Conservation (phyloP, 495 filamentous ascomycete species). For the Trichoderma gamsii region DNA sequence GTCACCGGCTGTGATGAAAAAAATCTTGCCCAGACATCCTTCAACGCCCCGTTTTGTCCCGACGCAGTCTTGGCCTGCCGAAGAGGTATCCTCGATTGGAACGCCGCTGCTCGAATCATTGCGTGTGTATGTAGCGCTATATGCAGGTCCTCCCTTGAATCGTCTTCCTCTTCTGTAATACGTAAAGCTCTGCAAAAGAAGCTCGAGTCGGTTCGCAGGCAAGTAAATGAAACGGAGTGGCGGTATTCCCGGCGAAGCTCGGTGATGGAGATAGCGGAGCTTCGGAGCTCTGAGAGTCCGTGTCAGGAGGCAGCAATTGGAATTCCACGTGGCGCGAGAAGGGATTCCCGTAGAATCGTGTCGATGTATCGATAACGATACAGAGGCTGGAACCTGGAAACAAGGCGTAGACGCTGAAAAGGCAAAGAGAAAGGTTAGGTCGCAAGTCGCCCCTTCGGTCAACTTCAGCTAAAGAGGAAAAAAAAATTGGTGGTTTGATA, state of each 20-base stretch:
- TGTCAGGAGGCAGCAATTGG: background rate
- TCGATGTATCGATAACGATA: background rate
- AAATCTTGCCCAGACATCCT: background rate
- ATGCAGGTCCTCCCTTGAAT: background rate
- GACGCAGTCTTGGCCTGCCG: background rate
- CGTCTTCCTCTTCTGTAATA: background rate
- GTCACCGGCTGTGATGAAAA: background rate
- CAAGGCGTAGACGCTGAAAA: background rate
- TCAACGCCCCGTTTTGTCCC: background rate
- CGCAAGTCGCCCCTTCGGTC: background rate
- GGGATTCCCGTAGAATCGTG: background rate
- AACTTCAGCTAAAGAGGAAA: background rate
- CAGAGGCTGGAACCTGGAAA: background rate
- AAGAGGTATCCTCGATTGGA: background rate
- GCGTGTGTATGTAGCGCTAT: background rate
- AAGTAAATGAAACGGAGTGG: background rate
- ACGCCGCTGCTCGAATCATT: conserved; percentile 2
- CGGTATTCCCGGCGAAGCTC: conserved; percentile 2
- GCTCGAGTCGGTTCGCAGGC: background rate
- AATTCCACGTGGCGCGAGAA: background rate
- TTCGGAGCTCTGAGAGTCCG: conserved; percentile 5
- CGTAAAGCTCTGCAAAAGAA: background rate
- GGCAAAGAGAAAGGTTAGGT: background rate
- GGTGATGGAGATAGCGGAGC: conserved; percentile 10
- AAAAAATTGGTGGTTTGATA: background rate